Conservation (phyloP, 306 rosid genomes). For the Cucurbita maxima region DNA sequence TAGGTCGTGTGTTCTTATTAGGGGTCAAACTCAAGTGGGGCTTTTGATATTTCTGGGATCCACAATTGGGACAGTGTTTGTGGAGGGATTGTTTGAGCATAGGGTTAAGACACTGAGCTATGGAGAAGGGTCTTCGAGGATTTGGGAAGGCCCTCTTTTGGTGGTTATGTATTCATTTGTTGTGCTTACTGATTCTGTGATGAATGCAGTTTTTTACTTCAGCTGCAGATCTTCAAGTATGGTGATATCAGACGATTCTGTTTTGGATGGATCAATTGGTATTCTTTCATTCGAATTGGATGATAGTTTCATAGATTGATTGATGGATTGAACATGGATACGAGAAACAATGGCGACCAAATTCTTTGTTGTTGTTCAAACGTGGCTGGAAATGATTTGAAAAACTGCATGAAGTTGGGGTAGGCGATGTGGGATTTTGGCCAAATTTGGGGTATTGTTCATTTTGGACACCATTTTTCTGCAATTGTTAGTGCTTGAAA, state of each 20-base stretch:
- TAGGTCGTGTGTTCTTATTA: slow-evolving; percentile 49
- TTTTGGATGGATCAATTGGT: slow-evolving; percentile 38
- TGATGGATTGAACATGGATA: neutral
- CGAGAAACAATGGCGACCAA: neutral
- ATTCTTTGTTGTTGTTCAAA: neutral
- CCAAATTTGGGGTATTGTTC: neutral
- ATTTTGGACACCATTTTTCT: neutral
- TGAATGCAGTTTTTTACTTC: slow-evolving; percentile 73
- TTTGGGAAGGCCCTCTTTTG: slow-evolving; percentile 98
- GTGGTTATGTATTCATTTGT: slow-evolving; percentile 88
- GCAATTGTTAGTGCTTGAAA: neutral
- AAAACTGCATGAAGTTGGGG: neutral
- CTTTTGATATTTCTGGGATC: slow-evolving; percentile 73
- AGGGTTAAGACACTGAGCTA: slow-evolving; percentile 90
- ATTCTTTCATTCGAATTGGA: slow-evolving; percentile 27
- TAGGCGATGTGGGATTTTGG: neutral
- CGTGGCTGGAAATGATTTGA: neutral
- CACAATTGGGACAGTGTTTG: slow-evolving; percentile 74
- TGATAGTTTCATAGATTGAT: neutral
- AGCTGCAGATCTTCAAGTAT: slow-evolving; percentile 40
- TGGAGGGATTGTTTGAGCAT: slow-evolving; percentile 88
- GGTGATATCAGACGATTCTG: slow-evolving; percentile 28
- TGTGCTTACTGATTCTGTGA: slow-evolving; percentile 79
- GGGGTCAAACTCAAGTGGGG: slow-evolving; percentile 91
- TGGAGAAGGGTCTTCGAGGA: slow-evolving; percentile 88